Evolutionary conservation across 441 rosid species (phyloP), one percentile per base, ranked within the genome.

Genomic region (Eruca vesicaria): DNA sequence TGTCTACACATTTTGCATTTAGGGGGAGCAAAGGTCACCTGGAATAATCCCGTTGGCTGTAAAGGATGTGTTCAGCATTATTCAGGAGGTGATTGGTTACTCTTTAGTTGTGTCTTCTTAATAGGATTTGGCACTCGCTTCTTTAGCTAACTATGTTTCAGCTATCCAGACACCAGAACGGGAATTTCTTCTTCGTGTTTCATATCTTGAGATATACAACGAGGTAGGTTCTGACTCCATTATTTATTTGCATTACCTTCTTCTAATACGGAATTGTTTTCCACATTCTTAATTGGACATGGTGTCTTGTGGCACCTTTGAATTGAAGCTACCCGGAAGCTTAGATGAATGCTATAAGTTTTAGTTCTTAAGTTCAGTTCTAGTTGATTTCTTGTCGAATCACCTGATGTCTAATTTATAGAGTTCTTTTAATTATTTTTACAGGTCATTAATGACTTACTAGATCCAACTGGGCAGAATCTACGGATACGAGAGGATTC

Each of bases 1-100:
- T 29, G n/a, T 60, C 36, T 63, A 68, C 71, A 82, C 76, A 79
- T 50, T 73, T 69, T 78, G 65, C 63, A 65, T 48, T 61, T 92
- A 96, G 99, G 99, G 99, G 78, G 98, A 94, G 88, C 99, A 96
- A 81, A 94, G 99, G 87, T 96, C 99, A 69, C 99, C 99, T 64
- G 99, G 99, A 73, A 91, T 96, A 45, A 92, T 94, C 75, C 98
- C 99, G 8, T 72, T 96, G 82, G 98, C 99, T 1, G 97, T 96
- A 71, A 96, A 96, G 82, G 99, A 96, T 80, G 97, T 89, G 63
- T 96, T 96, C 82, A 86, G 98, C 71, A 92, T 96, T 73, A 96
- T 96, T 81, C 98, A 96, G 80, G 99, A 96, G 98, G 99, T 96
- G 88, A 66, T 79, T n/a, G 67, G 78, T 79, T 72, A 66, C 66